Base-by-base conservation (phyloP, 768 basidiomycete genomes). In the Boletus barrowsii region DNA sequence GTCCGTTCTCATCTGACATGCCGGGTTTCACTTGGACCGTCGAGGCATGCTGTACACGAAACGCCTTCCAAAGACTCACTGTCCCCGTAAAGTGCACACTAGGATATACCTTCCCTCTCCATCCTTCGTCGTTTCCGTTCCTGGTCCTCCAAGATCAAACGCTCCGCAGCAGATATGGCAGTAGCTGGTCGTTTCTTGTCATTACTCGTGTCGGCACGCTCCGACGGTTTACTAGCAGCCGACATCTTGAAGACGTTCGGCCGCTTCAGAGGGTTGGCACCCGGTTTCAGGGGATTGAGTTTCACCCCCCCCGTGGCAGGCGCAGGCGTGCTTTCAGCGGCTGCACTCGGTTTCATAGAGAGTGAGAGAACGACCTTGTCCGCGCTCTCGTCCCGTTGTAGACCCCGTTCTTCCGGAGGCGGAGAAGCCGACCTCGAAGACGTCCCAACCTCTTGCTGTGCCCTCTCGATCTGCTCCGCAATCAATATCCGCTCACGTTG, bases 391-490 rank as follows among this genome's bases (percentile, higher is more conserved):
- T 88, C 86, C 26, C 88, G 83, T 68, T 88, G 87, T 32, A 90
- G 73, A 9, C 80, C 86, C 17, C 50, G 60, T 62, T 80, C 83
- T 56, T 82, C 83, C 7, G 65, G 75, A 10, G 76, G 75, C 4
- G 74, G 75, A 18, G 74, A 65, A 9, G 63, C 54, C 0, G 74
- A 66, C 13, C 71, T 65, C 4, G 69, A 68, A 0, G 53, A 53
- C 2, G 73, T 56, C 29, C 73, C 68, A 2, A 58, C 64, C 33
- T 68, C 67, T 54, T 85, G 83, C 8, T 75, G 77, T 3, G 96
- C 97, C 37, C 93, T 81, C 69, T 91, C 92, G 51, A 99, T 98
- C 73, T 99, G 96, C 62, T 97, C 94, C 11, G 87, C 79, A 57
- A 99, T 89, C 47, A 93, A 80, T 62, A 83, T 74, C 15, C 97